These are phyloP conservation scores for Boletus tomentosulus DNA, from an alignment of 768 basidiomycete genomes.

Conservation along the genomic window DNA sequence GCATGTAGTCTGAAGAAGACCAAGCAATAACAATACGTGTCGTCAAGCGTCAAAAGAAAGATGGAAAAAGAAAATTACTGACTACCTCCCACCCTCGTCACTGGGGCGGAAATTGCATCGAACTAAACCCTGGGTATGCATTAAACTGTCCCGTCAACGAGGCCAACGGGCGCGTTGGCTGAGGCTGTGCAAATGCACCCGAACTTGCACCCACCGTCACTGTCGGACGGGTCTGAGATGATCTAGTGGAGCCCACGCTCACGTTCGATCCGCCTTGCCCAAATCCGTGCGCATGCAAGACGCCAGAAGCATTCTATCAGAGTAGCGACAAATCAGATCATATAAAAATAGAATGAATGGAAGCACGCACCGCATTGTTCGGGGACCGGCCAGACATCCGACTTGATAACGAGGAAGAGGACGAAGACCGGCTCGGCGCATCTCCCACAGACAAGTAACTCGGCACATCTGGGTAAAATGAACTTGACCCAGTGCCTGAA, in stretches of 20 bases:
- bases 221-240: constrained; percentile 19
- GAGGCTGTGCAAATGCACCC: constrained; percentile 22
- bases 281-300: constrained; percentile 16
- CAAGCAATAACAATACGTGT: constrained; percentile 23
- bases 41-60: neutral
- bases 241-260: constrained; percentile 10
- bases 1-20: constrained; percentile 5
- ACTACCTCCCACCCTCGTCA: neutral
- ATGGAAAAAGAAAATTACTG: neutral
- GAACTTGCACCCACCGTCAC: constrained; percentile 6
- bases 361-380: constrained; percentile 22
- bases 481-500: constrained; percentile 3
- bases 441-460: constrained; percentile 22
- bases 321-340: constrained; percentile 3
- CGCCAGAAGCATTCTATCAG: constrained; percentile 21
- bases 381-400: constrained; percentile 31
- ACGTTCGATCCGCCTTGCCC: constrained; percentile 8
- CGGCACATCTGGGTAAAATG: constrained; percentile 24
- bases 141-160: constrained; percentile 16
- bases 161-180: constrained; percentile 18
- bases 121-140: constrained; percentile 16
- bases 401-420: constrained; percentile 31
- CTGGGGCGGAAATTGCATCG: constrained; percentile 24
- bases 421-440: constrained; percentile 29
- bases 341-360: neutral